Percentiles rank a stretch among this genome's conserved stretches.
Conservation (phyloP, 2,329 filamentous ascomycete genomes). For the Lecanoromycetidae sp. region DNA sequence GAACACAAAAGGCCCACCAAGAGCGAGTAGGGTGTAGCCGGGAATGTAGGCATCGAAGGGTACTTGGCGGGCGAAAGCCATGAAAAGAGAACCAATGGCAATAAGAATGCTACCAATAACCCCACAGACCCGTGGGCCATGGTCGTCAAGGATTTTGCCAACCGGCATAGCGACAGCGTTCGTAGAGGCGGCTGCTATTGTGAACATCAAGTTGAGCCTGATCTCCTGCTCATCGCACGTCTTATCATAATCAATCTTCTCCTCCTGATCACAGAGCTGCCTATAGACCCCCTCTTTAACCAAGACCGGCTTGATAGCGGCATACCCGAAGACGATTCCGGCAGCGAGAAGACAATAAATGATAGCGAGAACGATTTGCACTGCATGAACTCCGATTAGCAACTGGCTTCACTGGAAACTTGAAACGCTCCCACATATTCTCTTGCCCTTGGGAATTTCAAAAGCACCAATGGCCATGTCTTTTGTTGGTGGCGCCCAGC, state of each 20-base stretch:
- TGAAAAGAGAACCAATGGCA: constrained; percentile 52
- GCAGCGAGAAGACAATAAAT: constrained; percentile 66
- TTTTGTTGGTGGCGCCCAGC: constrained; percentile 13
- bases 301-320: constrained; percentile 68
- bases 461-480: constrained; percentile 16
- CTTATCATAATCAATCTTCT: constrained; percentile 27
- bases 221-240: constrained; percentile 47
- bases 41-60: constrained; percentile 63
- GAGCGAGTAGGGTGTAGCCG: constrained; percentile 61
- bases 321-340: constrained; percentile 73
- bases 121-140: constrained; percentile 66
- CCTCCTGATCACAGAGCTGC: constrained; percentile 42
- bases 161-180: constrained; percentile 78
- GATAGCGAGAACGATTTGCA: constrained; percentile 54
- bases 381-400: constrained; percentile 17
- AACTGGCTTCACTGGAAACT: background rate
- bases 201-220: constrained; percentile 79
- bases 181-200: constrained; percentile 72
- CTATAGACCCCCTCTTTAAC: constrained; percentile 62
- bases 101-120: constrained; percentile 57
- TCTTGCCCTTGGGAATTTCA: constrained; percentile 16
- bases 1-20: constrained; percentile 69
- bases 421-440: constrained; percentile 10
- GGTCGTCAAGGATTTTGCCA: constrained; percentile 71
- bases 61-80: constrained; percentile 54